Base-by-base conservation (phyloP, 495 filamentous ascomycete genomes). In the Parathielavia hyrcaniae region DNA sequence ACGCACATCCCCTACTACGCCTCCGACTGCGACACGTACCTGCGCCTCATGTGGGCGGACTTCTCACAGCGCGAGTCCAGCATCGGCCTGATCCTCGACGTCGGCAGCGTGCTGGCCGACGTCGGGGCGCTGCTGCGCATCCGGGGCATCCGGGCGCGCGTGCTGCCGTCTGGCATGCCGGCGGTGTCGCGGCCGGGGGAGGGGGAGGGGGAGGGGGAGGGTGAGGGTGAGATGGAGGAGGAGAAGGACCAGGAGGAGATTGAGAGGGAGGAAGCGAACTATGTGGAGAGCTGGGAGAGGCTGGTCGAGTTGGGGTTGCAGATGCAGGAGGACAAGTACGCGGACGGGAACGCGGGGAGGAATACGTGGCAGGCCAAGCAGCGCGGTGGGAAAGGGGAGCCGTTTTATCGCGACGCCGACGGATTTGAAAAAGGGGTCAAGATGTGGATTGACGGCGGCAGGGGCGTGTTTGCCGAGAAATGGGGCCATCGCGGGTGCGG, bases 1-100 rank as follows among this genome's bases (percentile, higher is more conserved):
- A 78, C 79, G 0, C 69, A 80, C 35, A 83, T 86, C 41, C 82
- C 82, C 5, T 84, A 76, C 65, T 80, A 83, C 59, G 70, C 70
- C 39, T 75, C 79, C 17, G 80, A 85, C 57, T 69, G 67, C 56
- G 67, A 69, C 61, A 63, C 63, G 53, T 80, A 84, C 65, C 69
- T 75, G 13, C 76, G 82, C 4, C 63, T 83, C 8, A 72, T 72
- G 53, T 82, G 82, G 81, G 73, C 68, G 6, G 75, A 72, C 3
- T 82, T 75, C 63, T 73, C 70, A 63, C 77, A 79, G 49, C 67
- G 72, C 16, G 64, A 77, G 50, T 73, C 69, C 36, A 61, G 70
- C 10, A 73, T 71, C 0, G 82, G 81, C 0, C 59, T 73, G 17
- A 64, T 84, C 1, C 76, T 72, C 39, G 82, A 85, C 61, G 77